These are phyloP conservation scores for Yamadazyma dendronema DNA, from an alignment of 1,139 yeast species.

Conservation along the genomic window DNA sequence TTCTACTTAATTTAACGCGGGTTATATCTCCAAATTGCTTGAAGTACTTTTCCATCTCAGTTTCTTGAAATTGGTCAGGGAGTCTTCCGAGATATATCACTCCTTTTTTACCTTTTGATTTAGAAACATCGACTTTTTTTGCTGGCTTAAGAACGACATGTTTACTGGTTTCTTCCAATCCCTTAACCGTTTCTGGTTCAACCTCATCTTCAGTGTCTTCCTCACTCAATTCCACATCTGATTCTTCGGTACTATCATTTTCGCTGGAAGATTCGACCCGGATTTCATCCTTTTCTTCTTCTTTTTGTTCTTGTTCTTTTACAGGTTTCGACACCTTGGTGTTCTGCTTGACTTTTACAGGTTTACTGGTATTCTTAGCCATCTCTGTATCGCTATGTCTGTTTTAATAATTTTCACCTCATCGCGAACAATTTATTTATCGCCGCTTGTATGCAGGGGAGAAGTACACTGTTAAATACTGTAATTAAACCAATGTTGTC, in stretches of 20 bases:
- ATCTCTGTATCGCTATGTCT: no score
- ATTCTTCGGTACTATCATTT: constrained; percentile 10
- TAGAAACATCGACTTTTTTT: constrained; percentile 19
- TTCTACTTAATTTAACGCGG: constrained; percentile 78
- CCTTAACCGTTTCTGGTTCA: constrained; percentile 16
- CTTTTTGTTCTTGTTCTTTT: constrained; percentile 19
- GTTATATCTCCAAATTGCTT: constrained; percentile 84
- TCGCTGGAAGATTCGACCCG: background rate
- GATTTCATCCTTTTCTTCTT: constrained; percentile 11
- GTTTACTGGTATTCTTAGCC: no score
- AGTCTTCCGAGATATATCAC: constrained; percentile 87
- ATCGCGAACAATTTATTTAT: constrained; percentile 9
- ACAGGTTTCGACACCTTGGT: constrained; percentile 13
- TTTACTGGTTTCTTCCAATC: constrained; percentile 17
- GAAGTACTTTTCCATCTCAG: constrained; percentile 77
- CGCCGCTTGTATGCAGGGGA: background rate
- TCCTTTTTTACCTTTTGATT: constrained; percentile 41
- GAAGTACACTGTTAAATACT: background rate
- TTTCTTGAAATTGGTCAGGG: constrained; percentile 90
- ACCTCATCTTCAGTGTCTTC: constrained; percentile 20
- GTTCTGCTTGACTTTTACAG: no score
- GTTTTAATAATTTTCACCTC: constrained; percentile 13
- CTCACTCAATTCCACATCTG: constrained; percentile 17
- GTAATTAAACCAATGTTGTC: no score
- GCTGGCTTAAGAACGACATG: constrained; percentile 31